Percentiles rank a stretch among this genome's conserved stretches.
These are phyloP conservation scores for Boletales sp. DNA, from an alignment of 768 basidiomycete species.

Conservation along the genomic window DNA sequence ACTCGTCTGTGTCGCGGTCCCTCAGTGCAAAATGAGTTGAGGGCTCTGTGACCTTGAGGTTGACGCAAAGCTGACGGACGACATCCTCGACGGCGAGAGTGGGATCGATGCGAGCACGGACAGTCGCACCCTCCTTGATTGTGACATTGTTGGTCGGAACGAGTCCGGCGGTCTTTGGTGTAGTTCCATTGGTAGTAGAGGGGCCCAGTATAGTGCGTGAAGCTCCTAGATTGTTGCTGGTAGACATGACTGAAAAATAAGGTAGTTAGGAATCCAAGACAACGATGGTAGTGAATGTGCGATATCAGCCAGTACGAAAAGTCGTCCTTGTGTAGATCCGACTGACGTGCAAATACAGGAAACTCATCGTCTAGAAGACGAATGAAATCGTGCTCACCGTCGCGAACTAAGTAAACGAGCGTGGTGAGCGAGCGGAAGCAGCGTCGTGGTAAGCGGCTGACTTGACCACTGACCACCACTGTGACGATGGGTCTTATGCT, in stretches of 20 bases:
- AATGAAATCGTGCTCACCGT: slow-evolving; percentile 16
- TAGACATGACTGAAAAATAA: slow-evolving; percentile 20
- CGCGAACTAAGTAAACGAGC: slow-evolving; percentile 1
- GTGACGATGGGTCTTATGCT: not conserved
- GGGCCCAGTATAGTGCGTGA: slow-evolving; percentile 26
- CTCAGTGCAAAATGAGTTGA: slow-evolving; percentile 72
- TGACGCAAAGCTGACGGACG: slow-evolving; percentile 76
- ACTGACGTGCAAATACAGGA: slow-evolving; percentile 64
- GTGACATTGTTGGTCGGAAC: slow-evolving; percentile 85
- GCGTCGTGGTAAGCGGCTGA: slow-evolving; percentile 15
- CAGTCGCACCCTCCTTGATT: slow-evolving; percentile 67
- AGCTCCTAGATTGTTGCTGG: slow-evolving; percentile 27
- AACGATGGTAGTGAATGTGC: not conserved
- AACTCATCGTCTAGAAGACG: slow-evolving; percentile 38
- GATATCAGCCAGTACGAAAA: slow-evolving; percentile 41
- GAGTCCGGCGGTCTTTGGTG: slow-evolving; percentile 41
- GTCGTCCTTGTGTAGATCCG: slow-evolving; percentile 41
- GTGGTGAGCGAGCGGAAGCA: slow-evolving; percentile 2
- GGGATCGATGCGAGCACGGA: slow-evolving; percentile 82
- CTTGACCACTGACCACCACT: slow-evolving; percentile 1
- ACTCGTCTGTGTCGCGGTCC: slow-evolving; percentile 71
- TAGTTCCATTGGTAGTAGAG: slow-evolving; percentile 32
- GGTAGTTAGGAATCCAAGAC: slow-evolving; percentile 5
- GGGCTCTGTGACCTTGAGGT: slow-evolving; percentile 73
- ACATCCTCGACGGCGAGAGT: slow-evolving; percentile 83